A percentile compares a stretch with the other conserved stretches of the same genome.
Evolutionary conservation across 768 basidiomycete genomes (phyloP).

Genomic region (Terana coerulea): DNA sequence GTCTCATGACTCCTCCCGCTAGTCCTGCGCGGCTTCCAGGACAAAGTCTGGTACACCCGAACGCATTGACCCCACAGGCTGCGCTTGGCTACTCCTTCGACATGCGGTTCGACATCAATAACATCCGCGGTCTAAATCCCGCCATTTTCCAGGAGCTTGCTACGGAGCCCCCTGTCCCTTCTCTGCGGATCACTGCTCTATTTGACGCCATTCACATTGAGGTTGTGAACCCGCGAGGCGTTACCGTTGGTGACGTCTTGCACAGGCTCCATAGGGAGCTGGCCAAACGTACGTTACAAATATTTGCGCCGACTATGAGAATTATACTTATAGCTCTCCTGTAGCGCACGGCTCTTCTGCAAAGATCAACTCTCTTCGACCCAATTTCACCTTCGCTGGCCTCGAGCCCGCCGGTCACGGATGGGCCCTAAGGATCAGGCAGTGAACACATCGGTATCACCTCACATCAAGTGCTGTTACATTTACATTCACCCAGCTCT

Average conservation of each 20-base stretch:
- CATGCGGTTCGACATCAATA: background rate
- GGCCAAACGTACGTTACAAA: background rate
- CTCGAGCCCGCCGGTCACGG: background rate
- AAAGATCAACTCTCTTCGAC: background rate
- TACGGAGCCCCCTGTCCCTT: slow-evolving; percentile 9
- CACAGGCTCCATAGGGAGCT: slow-evolving; percentile 5
- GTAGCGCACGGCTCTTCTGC: background rate
- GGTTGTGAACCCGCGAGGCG: slow-evolving; percentile 5
- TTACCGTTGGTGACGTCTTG: slow-evolving; percentile 16
- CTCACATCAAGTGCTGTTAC: background rate
- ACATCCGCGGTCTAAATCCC: background rate
- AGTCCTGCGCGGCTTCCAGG: too few relatives aligned
- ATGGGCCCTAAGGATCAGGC: background rate
- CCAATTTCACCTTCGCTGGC: background rate
- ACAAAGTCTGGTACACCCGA: too few relatives aligned
- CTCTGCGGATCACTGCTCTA: slow-evolving; percentile 9
- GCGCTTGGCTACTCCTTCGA: slow-evolving; percentile 9
- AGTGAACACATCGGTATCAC: background rate
- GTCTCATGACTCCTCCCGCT: slow-evolving; percentile 7
- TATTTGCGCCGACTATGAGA: background rate
- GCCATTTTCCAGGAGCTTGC: slow-evolving; percentile 1
- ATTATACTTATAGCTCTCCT: background rate
- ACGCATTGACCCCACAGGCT: background rate
- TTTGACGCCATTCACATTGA: background rate
- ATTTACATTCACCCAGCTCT: background rate